Percentiles rank a stretch among this genome's conserved stretches.
Conservation (phyloP, 2,329 filamentous ascomycete genomes). For the Xylaria sp. region DNA sequence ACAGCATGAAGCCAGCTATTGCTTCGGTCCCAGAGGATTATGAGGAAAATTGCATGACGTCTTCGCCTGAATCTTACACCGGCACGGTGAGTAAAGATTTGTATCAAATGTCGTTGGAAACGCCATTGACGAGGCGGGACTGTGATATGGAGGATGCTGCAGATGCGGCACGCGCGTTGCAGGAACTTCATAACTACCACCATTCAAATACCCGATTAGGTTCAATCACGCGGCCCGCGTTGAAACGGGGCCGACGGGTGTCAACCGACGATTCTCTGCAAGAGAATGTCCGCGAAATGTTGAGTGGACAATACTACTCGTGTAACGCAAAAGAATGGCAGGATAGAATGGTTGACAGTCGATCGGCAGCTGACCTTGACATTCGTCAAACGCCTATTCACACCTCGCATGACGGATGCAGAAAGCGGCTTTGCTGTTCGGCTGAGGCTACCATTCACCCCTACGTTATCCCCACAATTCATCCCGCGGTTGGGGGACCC, state of each 20-base stretch:
- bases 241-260: conserved; percentile 69
- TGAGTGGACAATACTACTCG: conserved; percentile 52
- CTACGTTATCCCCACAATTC: conserved; percentile 59
- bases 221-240: conserved; percentile 53
- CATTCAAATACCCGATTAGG: conserved; percentile 47
- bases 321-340: conserved; percentile 52
- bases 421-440: conserved; percentile 75
- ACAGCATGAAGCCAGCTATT: conserved; percentile 62
- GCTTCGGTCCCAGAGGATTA: conserved; percentile 68
- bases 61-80: conserved; percentile 68
- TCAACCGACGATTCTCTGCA: conserved; percentile 71
- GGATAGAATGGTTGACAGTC: conserved; percentile 54
- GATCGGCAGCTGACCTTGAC: conserved; percentile 41
- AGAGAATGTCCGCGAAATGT: conserved; percentile 73
- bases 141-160: conserved; percentile 61
- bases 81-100: conserved; percentile 63
- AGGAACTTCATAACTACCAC: conserved; percentile 68
- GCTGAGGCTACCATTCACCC: conserved; percentile 62
- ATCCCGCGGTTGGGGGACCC: conserved; percentile 61
- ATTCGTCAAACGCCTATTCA: conserved; percentile 44
- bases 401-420: conserved; percentile 57
- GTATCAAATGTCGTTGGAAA: conserved; percentile 60
- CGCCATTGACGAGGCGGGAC: conserved; percentile 57
- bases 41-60: conserved; percentile 61
- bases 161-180: conserved; percentile 67